Conservation (phyloP, 2,329 filamentous ascomycete genomes). For the Aspergillus sp. region DNA sequence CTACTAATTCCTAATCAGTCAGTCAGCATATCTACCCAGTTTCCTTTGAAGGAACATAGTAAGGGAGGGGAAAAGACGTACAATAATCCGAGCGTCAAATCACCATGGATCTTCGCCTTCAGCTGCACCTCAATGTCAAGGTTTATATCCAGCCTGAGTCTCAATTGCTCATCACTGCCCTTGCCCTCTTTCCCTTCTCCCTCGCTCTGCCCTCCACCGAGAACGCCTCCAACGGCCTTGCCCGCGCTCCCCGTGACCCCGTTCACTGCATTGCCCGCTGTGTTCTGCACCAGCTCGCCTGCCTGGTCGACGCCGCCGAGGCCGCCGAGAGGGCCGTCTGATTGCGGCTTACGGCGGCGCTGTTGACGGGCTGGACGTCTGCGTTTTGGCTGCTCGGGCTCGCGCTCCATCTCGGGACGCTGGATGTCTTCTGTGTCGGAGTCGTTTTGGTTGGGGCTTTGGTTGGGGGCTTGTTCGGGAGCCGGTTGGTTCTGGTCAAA, state of each 20-base stretch:
- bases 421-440: conserved; percentile 55
- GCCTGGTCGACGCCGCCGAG: conserved; percentile 60
- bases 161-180: conserved; percentile 58
- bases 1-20: conserved; percentile 10
- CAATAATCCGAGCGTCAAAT: conserved; percentile 56
- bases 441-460: conserved; percentile 38
- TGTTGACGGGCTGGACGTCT: conserved; percentile 44
- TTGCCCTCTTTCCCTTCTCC: conserved; percentile 39
- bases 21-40: conserved; percentile 49
- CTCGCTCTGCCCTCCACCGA: conserved; percentile 29
- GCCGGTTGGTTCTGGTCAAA: conserved; percentile 40
- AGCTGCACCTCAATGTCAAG: conserved; percentile 63
- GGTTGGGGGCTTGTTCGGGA: conserved; percentile 41
- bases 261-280: conserved; percentile 48
- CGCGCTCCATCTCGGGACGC: conserved; percentile 51
- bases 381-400: conserved; percentile 20
- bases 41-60: not conserved
- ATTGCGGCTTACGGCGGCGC: conserved; percentile 44
- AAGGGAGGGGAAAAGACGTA: conserved; percentile 27
- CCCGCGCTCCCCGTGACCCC: conserved; percentile 40
- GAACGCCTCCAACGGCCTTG: conserved; percentile 42
- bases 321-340: conserved; percentile 42
- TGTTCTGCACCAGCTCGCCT: conserved; percentile 54
- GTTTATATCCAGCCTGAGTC: conserved; percentile 58
- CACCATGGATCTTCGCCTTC: conserved; percentile 66